phyloP scores from a whole-genome alignment of 1,139 yeast species.

The Yamadazyma atlantica region DNA sequence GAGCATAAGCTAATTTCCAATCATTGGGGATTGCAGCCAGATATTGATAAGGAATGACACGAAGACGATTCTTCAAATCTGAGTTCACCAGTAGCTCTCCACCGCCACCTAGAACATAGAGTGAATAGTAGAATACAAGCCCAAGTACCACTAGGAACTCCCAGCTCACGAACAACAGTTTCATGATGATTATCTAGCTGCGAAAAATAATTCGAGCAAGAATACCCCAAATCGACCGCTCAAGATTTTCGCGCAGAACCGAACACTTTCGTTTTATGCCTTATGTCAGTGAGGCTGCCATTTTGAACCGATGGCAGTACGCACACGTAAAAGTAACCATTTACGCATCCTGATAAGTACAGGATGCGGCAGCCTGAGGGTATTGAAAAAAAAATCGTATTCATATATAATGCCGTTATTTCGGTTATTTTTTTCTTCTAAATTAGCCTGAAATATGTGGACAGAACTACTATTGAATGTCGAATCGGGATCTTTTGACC shows the following conservation, averaged over 20 bases:
- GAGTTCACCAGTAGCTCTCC: neutral
- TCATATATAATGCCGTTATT: no score
- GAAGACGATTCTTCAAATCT: neutral
- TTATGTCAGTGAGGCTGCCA: no score
- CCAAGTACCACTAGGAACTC: neutral
- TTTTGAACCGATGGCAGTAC: no score
- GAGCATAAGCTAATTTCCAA: conserved; percentile 24
- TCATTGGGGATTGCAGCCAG: neutral
- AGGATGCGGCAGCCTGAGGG: no score
- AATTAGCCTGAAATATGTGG: no score
- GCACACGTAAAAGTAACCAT: no score
- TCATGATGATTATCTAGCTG: neutral
- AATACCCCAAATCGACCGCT: no score
- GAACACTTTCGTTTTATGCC: no score
- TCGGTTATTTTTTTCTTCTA: no score
- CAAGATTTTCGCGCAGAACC: no score
- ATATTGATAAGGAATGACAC: neutral
- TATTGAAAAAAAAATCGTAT: neutral
- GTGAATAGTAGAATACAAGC: neutral
- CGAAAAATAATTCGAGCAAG: no score
- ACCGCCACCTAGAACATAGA: neutral
- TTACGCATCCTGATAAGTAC: no score
- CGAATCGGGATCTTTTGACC: conserved; percentile 3
- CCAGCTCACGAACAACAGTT: neutral
- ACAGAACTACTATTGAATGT: neutral